These are phyloP conservation scores for Aspergillus affinis DNA, from an alignment of 495 filamentous ascomycete species.

Conservation along the genomic window DNA sequence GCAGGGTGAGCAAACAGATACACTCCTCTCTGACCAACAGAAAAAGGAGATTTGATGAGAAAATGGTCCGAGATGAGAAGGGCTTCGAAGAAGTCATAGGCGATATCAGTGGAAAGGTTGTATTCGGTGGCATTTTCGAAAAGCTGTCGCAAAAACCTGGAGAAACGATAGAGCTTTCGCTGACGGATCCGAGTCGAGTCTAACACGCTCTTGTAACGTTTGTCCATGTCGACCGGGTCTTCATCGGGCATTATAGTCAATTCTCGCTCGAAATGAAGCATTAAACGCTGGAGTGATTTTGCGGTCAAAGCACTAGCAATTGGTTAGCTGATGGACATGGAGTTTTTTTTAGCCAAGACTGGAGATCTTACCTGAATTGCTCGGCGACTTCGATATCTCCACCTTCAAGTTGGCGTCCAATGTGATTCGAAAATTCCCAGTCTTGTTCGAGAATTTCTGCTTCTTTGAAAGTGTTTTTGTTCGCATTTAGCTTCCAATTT, in stretches of 20 bases:
- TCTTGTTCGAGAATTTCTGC: slow-evolving; percentile 96
- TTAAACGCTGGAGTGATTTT: slow-evolving; percentile 84
- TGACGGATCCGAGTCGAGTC: slow-evolving; percentile 96
- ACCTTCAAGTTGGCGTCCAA: slow-evolving; percentile 81
- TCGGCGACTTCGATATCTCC: slow-evolving; percentile 98
- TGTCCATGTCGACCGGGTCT: slow-evolving; percentile 85
- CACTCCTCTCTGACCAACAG: slow-evolving; percentile 66
- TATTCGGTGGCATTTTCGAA: slow-evolving; percentile 98
- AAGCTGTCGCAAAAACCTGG: slow-evolving; percentile 79
- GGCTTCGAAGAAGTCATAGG: slow-evolving; percentile 74
- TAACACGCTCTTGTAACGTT: slow-evolving; percentile 89
- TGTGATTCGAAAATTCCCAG: slow-evolving; percentile 93
- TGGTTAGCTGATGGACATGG: slow-evolving; percentile 22
- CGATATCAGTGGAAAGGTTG: slow-evolving; percentile 64
- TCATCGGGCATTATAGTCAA: slow-evolving; percentile 80
- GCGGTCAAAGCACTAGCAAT: slow-evolving; percentile 72
- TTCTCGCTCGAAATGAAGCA: slow-evolving; percentile 87
- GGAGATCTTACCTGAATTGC: slow-evolving; percentile 72
- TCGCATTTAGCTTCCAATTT: slow-evolving; percentile 94
- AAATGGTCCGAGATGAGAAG: slow-evolving; percentile 87
- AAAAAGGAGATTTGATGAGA: slow-evolving; percentile 58
- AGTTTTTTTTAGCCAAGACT: neutral
- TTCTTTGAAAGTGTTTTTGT: slow-evolving; percentile 99
- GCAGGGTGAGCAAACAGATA: slow-evolving; percentile 83
- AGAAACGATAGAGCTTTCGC: slow-evolving; percentile 82